Evolutionary conservation across 345 rosid species (phyloP).

Genomic region (Clarkia xantiana): DNA sequence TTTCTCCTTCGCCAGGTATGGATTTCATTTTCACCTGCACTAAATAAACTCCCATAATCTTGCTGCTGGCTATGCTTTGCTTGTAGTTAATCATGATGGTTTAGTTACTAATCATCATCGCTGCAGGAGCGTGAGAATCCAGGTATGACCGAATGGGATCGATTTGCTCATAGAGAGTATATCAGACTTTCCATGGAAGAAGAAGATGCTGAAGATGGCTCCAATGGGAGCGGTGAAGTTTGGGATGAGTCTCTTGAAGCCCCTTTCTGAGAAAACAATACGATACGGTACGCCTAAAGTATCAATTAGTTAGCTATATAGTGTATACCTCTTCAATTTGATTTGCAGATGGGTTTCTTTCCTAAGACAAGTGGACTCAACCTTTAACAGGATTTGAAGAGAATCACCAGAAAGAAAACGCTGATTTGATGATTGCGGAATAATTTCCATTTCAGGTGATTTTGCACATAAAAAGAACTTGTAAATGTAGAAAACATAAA

Average conservation of each 20-base stretch:
- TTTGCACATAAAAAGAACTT: no score
- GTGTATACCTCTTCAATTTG: no score
- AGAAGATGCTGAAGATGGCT: constrained; percentile 52
- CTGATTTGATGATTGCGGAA: no score
- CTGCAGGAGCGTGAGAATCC: constrained; percentile 56
- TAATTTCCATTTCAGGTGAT: no score
- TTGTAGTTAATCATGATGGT: no score
- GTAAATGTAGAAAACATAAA: not conserved
- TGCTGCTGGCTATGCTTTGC: no score
- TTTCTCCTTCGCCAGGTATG: constrained; percentile 50
- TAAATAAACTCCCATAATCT: not conserved
- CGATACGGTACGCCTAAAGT: no score
- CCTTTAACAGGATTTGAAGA: no score
- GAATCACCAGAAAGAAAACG: no score
- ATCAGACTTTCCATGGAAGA: constrained; percentile 65
- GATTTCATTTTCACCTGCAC: not conserved
- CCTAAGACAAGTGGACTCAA: no score
- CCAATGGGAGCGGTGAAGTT: constrained; percentile 60
- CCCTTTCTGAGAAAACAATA: constrained; percentile 26
- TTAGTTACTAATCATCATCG: not conserved
- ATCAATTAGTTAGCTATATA: no score
- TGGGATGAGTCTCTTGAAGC: constrained; percentile 67
- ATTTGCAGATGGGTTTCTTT: no score
- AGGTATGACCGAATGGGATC: constrained; percentile 64
- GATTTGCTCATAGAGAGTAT: constrained; percentile 60